Evolutionary conservation across 2,329 filamentous ascomycete species (phyloP).

Genomic region (Clonostachys rosea): DNA sequence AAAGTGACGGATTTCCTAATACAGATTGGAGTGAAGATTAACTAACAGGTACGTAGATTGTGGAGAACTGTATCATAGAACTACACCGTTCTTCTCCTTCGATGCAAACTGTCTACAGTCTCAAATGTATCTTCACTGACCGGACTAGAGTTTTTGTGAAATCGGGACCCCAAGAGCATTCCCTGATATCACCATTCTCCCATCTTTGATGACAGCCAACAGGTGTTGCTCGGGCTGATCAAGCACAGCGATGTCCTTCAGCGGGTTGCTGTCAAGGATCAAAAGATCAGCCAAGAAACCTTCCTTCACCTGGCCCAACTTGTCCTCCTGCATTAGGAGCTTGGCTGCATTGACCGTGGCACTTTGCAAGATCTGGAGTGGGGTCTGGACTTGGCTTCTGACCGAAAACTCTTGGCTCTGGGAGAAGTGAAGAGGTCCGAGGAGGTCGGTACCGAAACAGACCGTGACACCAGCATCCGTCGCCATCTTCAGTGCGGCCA

Average conservation of each 20-base stretch:
- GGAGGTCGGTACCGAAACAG: conserved; percentile 43
- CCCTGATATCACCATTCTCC: conserved; percentile 15
- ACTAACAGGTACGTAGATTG: too few relatives aligned
- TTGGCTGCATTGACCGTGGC: conserved; percentile 42
- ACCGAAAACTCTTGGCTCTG: conserved; percentile 25
- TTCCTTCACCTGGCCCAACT: conserved; percentile 42
- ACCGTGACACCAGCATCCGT: conserved; percentile 47
- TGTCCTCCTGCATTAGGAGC: conserved; percentile 37
- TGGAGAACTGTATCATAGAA: too few relatives aligned
- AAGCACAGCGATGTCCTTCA: conserved; percentile 49
- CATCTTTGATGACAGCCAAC: conserved; percentile 49
- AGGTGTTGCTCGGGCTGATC: conserved; percentile 40
- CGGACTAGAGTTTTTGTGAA: too few relatives aligned
- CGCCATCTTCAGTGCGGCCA: conserved; percentile 41
- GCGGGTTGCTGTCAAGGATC: conserved; percentile 44
- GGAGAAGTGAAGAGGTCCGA: conserved; percentile 19
- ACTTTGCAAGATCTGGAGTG: conserved; percentile 15
- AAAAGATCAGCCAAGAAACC: conserved; percentile 50
- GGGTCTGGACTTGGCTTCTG: conserved; percentile 12
- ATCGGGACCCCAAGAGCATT: too few relatives aligned
- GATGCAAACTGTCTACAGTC: too few relatives aligned
- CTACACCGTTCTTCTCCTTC: too few relatives aligned
- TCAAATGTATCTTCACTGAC: too few relatives aligned
- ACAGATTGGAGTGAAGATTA: too few relatives aligned
- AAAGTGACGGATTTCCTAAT: too few relatives aligned